A percentile compares a stretch with the other conserved stretches of the same genome.
Conservation (phyloP, 139 green algal species). For the Micromonas pusilla region DNA sequence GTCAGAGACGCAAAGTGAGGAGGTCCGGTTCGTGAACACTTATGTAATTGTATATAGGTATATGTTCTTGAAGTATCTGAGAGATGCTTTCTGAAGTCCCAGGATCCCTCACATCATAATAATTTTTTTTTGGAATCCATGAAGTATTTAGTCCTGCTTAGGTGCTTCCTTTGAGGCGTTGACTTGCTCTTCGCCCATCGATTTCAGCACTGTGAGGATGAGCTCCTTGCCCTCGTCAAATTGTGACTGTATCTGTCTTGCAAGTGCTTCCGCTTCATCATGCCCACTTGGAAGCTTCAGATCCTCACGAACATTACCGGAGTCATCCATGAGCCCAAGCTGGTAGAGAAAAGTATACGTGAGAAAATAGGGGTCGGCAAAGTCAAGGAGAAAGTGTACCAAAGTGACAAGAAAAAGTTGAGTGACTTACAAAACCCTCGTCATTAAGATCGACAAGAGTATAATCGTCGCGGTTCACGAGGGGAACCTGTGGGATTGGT, state of each 20-base stretch:
- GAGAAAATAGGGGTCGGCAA: not conserved
- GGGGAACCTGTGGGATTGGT: too few species aligned
- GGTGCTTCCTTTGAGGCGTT: constrained; percentile 63
- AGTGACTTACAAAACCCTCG: constrained; percentile 81
- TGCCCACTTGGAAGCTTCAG: constrained; percentile 88
- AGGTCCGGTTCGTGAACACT: too few species aligned
- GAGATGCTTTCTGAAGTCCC: too few species aligned
- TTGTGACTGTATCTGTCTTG: constrained; percentile 63
- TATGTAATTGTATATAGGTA: too few species aligned
- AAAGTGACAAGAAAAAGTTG: constrained; percentile 1
- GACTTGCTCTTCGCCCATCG: constrained; percentile 90
- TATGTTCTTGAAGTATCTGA: too few species aligned
- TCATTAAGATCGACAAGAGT: constrained; percentile 91
- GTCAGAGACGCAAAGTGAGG: too few species aligned
- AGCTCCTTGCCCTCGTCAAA: constrained; percentile 88
- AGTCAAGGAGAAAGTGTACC: not conserved
- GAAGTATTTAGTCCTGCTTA: not conserved
- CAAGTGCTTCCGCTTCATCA: constrained; percentile 62
- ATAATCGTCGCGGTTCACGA: constrained; percentile 87
- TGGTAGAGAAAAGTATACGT: constrained; percentile 29
- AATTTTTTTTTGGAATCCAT: not conserved
- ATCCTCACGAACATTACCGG: constrained; percentile 89
- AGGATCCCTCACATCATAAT: too few species aligned
- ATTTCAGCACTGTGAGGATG: constrained; percentile 77
- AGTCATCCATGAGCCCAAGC: constrained; percentile 85